Evolutionary conservation across 352 stramenopile species (phyloP).

Genomic region (Phytopythium cucurbitacearum): DNA sequence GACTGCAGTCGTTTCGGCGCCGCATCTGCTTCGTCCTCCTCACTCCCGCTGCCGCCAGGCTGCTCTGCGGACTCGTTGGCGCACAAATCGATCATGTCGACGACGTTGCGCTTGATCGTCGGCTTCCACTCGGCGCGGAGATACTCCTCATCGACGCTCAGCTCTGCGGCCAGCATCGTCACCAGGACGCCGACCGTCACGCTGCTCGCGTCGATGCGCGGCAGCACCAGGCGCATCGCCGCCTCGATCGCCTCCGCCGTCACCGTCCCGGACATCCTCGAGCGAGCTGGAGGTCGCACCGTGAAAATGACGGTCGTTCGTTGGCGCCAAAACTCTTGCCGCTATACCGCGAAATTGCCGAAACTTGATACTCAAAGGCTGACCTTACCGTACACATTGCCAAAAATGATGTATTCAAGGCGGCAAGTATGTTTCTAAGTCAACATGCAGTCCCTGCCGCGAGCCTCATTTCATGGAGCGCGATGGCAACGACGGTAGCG

Average conservation of each 20-base stretch:
- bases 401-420: too few relatives aligned
- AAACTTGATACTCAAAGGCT: too few relatives aligned
- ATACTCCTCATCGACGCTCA: constrained; percentile 36
- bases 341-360: too few relatives aligned
- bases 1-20: constrained; percentile 2
- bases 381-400: too few relatives aligned
- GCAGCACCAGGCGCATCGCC: constrained; percentile 49
- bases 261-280: constrained; percentile 8
- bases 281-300: too few relatives aligned
- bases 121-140: constrained; percentile 46
- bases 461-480: too few relatives aligned
- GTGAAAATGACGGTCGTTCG: too few relatives aligned
- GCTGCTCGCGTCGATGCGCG: constrained; percentile 42
- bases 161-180: constrained; percentile 40
- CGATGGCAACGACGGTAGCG: too few relatives aligned
- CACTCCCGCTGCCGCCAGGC: constrained; percentile 1
- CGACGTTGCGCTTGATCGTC: constrained; percentile 40
- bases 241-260: constrained; percentile 22
- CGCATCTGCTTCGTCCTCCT: constrained; percentile 22
- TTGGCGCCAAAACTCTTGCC: too few relatives aligned
- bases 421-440: too few relatives aligned
- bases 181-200: constrained; percentile 49
- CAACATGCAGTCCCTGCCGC: too few relatives aligned
- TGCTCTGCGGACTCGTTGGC: constrained; percentile 1
- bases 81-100: constrained; percentile 42